Percentiles rank a stretch among this genome's conserved stretches.
Conservation (phyloP, 495 filamentous ascomycete genomes). For the Platismatia glauca region DNA sequence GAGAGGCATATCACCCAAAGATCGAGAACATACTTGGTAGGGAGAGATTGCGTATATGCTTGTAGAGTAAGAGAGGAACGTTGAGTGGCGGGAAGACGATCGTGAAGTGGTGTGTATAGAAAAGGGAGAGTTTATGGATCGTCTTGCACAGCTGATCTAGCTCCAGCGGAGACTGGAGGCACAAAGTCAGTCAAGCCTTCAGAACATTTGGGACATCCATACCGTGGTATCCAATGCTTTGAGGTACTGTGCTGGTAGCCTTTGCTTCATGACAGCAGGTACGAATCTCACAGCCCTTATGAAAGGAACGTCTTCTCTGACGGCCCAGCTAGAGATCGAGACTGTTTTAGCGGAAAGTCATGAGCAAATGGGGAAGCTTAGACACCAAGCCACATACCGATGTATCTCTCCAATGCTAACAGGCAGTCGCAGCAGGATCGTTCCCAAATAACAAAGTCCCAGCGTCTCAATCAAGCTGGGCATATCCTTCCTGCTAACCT, state of each 20-base stretch:
- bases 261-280: constrained; percentile 58
- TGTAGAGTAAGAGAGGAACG: constrained; percentile 51
- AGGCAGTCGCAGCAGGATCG: constrained; percentile 54
- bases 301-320: constrained; percentile 40
- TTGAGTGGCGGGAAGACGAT: constrained; percentile 69
- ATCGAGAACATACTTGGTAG: constrained; percentile 56
- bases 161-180: constrained; percentile 28
- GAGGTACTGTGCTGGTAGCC: constrained; percentile 52
- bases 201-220: constrained; percentile 27
- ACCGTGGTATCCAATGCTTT: constrained; percentile 48
- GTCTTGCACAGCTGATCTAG: constrained; percentile 53
- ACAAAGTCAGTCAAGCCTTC: background rate
- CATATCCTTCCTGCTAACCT: constrained; percentile 25
- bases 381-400: constrained; percentile 36
- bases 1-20: background rate
- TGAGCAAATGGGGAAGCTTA: constrained; percentile 4
- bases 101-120: constrained; percentile 57
- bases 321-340: constrained; percentile 29
- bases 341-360: constrained; percentile 11
- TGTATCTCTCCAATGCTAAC: constrained; percentile 55
- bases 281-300: constrained; percentile 38
- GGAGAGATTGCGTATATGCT: constrained; percentile 62
- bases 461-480: constrained; percentile 57
- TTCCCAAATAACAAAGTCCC: constrained; percentile 58
- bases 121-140: constrained; percentile 50